Conservation (phyloP, 108 stramenopile species). For the Parietichytrium sp. region DNA sequence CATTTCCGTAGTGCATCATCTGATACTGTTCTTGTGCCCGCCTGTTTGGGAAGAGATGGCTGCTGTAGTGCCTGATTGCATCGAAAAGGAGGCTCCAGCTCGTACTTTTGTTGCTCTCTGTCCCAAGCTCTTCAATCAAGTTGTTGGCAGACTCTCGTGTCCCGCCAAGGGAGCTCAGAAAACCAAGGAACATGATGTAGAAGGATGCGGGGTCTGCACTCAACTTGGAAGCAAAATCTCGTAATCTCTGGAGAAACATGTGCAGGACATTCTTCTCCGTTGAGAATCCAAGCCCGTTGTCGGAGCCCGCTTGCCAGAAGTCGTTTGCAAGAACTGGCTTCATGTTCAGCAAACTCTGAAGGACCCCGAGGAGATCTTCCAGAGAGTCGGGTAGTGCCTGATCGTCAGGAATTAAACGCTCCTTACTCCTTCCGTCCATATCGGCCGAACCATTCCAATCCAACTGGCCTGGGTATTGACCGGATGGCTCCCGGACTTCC, state of each 20-base stretch:
- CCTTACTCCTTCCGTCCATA: too few relatives aligned
- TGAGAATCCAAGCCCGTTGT: too few relatives aligned
- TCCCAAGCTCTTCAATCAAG: background rate
- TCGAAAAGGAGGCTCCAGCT: background rate
- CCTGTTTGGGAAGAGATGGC: background rate
- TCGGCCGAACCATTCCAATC: too few relatives aligned
- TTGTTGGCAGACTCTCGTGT: background rate
- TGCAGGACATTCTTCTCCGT: too few relatives aligned
- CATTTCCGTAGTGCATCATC: background rate
- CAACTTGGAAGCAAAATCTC: too few relatives aligned
- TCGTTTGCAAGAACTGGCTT: too few relatives aligned
- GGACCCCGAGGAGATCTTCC: background rate
- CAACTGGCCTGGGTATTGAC: too few relatives aligned
- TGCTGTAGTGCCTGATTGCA: background rate
- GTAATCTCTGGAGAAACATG: too few relatives aligned
- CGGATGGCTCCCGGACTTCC: too few relatives aligned
- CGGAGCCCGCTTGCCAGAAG: too few relatives aligned
- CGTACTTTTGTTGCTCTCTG: background rate
- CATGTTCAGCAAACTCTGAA: too few relatives aligned
- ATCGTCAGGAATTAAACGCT: background rate
- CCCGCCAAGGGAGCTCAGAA: background rate
- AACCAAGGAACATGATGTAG: background rate
- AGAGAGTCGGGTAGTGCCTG: background rate
- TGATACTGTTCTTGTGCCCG: background rate
- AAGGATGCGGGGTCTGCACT: constrained; percentile 15